phyloP scores from a whole-genome alignment of 2,329 filamentous ascomycete genomes.

The Calonectria crousiana region DNA sequence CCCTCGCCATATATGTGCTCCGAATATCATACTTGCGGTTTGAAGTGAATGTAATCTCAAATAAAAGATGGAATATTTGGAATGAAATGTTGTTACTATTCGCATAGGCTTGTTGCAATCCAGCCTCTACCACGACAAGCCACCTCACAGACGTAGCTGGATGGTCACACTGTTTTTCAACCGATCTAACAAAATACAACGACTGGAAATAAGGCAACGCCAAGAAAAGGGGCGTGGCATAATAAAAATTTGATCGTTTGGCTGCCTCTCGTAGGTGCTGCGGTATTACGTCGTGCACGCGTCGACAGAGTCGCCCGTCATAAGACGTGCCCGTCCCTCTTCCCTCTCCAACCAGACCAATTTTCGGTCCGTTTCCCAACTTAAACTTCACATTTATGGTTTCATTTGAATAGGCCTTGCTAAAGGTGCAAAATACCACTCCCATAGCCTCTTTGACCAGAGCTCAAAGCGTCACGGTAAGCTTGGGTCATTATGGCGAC shows the following conservation, averaged over 20 bases:
- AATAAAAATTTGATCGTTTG: not conserved
- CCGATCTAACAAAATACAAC: not conserved
- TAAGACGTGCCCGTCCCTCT: not conserved
- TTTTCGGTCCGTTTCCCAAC: not conserved
- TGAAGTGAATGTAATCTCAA: not conserved
- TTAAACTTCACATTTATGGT: not conserved
- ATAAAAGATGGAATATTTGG: not conserved
- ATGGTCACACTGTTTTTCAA: not conserved
- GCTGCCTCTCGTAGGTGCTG: not conserved
- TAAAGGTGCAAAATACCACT: not conserved
- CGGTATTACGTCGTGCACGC: not conserved
- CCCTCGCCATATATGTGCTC: not conserved
- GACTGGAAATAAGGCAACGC: not conserved
- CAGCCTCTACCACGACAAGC: not conserved
- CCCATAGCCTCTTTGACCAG: not conserved
- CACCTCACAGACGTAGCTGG: not conserved
- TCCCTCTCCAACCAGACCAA: not conserved
- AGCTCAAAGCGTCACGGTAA: not conserved
- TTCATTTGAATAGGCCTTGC: not conserved
- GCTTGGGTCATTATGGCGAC: not conserved
- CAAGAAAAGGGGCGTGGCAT: not conserved
- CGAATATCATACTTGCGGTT: not conserved
- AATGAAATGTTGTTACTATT: not conserved
- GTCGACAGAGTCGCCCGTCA: not conserved
- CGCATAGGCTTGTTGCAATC: not conserved